Base-by-base conservation (phyloP, 1,139 yeast species). In the Nakaseomyces bracarensis region DNA sequence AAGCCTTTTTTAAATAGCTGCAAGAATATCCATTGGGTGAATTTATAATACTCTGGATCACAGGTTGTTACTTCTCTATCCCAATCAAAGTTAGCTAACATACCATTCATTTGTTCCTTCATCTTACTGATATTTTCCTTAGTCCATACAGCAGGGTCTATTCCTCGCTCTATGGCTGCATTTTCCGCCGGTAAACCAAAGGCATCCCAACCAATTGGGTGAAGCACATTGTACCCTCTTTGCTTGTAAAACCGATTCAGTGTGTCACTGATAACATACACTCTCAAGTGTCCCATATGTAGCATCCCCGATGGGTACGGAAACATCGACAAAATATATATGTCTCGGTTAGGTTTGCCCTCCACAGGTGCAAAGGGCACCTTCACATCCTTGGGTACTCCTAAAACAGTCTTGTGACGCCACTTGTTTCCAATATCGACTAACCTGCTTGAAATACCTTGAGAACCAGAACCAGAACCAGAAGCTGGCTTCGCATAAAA, bases 171-270 rank as follows among this genome's bases (percentile, higher is more conserved):
- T 23, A 85, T 79, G 0, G 98, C 98, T 0, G 98, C 98, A 63
- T 91, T 91, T 59, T 91, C 98, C 0, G 98, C 98, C 0, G 98
- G 98, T 31, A 91, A 69, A 0, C 98, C 98, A 69, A 91, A 91
- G 0, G 97, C 95, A 68, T 91, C 98, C 96, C 97, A 91, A 0
- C 98, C 98, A 95, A 91, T 89, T 0, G 98, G 96, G 59, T 91
- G 95, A 4, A 89, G 71, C 14, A 89, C 96, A 35, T 79, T 67
- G 49, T 71, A 75, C 0, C 96, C 96, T 44, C 73, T 75, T 64
- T 84, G 72, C 49, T 93, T 68, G 52, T 85, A 75, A 62, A 75
- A 91, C 50, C 97, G 67, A 1, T 95, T 75, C 30, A 91, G 60
- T 1, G 79, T 82, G 60, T 91, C 98, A 54, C 91, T 79, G 34